Conservation (phyloP, 495 filamentous ascomycete species). For the Aspergillus sparsus region DNA sequence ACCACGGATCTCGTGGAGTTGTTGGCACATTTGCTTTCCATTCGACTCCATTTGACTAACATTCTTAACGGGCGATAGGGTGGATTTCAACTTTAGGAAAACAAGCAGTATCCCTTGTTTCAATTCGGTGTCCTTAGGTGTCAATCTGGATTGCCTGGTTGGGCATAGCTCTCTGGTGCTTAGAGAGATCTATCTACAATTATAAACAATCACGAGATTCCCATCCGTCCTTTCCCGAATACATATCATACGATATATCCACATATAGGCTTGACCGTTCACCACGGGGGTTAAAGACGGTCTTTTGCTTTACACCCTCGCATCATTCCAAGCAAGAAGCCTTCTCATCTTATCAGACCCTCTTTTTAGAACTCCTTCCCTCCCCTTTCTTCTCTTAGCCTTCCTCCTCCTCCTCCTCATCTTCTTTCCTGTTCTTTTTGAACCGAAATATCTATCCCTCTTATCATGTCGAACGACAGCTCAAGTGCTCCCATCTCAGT, state of each 20-base stretch:
- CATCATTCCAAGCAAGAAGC: too few relatives aligned
- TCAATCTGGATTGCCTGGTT: neutral
- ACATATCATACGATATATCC: too few relatives aligned
- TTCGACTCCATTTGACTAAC: neutral
- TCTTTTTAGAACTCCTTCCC: neutral
- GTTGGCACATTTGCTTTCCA: neutral
- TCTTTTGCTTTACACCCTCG: too few relatives aligned
- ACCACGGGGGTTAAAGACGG: too few relatives aligned
- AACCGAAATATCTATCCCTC: conserved; percentile 10
- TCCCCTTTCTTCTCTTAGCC: neutral
- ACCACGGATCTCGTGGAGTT: neutral
- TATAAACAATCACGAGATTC: neutral
- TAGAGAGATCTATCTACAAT: neutral
- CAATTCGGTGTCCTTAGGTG: neutral
- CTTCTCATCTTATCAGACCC: too few relatives aligned
- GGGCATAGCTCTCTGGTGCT: neutral
- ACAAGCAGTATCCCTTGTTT: neutral
- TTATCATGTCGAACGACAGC: conserved; percentile 52
- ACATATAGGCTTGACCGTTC: too few relatives aligned
- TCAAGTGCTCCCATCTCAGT: conserved; percentile 51
- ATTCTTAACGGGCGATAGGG: neutral
- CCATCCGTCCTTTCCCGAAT: too few relatives aligned
- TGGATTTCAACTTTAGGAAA: neutral
- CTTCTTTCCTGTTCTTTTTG: neutral
- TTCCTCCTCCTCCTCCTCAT: conserved; percentile 1